Evolutionary conservation across 352 stramenopile genomes (phyloP).

Genomic region (Phytophthora tubulina): DNA sequence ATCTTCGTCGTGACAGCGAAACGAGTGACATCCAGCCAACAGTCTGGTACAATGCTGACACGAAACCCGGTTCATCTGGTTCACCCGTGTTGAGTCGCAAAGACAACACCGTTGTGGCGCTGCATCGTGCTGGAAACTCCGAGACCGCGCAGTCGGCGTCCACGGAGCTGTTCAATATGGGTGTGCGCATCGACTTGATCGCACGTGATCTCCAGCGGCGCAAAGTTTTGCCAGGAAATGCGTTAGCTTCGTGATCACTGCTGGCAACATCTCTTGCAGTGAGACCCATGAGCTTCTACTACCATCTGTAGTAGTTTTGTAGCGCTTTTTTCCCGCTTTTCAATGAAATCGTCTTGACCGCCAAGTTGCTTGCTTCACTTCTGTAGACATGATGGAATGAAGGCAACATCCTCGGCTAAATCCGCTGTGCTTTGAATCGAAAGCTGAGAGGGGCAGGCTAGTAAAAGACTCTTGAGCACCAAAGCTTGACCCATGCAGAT

Average conservation of each 20-base stretch:
- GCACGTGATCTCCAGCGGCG: conserved; percentile 38
- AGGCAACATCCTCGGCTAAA: conserved; percentile 51
- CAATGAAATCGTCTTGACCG: conserved; percentile 6
- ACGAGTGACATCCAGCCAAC: conserved; percentile 40
- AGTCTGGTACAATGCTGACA: conserved; percentile 79
- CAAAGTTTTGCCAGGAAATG: conserved; percentile 32
- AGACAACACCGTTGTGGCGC: conserved; percentile 73
- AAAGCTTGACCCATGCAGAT: conserved; percentile 30
- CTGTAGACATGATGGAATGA: conserved; percentile 37
- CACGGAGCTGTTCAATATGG: conserved; percentile 37
- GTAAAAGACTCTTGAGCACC: conserved; percentile 41
- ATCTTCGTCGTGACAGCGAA: conserved; percentile 24
- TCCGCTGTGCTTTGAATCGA: conserved; percentile 20
- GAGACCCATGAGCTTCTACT: neutral
- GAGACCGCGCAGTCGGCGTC: conserved; percentile 52
- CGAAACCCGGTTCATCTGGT: conserved; percentile 69
- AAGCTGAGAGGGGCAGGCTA: conserved; percentile 1
- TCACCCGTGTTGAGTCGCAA: conserved; percentile 65
- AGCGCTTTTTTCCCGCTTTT: conserved; percentile 3
- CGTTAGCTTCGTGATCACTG: conserved; percentile 25
- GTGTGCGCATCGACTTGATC: conserved; percentile 46
- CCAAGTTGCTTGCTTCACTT: conserved; percentile 4
- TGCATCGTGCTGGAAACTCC: conserved; percentile 64
- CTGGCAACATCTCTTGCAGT: neutral
- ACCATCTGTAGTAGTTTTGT: neutral